Percentiles rank a stretch among this genome's conserved stretches.
Evolutionary conservation across 345 rosid genomes (phyloP).

Genomic region (Hevea brasiliensis): DNA sequence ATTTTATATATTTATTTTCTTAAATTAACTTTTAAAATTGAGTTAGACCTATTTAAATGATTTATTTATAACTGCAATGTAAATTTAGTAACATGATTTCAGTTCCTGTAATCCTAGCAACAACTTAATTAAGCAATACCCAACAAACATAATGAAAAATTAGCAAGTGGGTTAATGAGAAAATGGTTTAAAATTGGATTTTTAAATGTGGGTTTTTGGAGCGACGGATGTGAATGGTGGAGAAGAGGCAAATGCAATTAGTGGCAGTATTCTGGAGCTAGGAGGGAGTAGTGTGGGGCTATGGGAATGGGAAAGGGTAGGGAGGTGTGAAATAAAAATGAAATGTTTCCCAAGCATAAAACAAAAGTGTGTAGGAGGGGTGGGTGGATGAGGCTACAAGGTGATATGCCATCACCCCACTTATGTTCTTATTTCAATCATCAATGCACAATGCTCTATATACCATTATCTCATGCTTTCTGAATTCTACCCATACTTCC

Average conservation of each 20-base stretch:
- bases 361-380: slow-evolving; percentile 53
- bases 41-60: no score
- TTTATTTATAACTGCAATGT: no score
- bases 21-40: no score
- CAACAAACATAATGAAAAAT: background rate
- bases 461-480: slow-evolving; percentile 34
- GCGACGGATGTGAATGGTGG: slow-evolving; percentile 22
- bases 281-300: background rate
- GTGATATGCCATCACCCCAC: slow-evolving; percentile 52
- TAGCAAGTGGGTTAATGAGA: slow-evolving; percentile 24
- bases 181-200: background rate
- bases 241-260: slow-evolving; percentile 12
- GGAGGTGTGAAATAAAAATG: slow-evolving; percentile 35
- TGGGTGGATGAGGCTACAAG: slow-evolving; percentile 50
- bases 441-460: slow-evolving; percentile 50
- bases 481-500: slow-evolving; percentile 48
- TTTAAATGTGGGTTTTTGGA: background rate
- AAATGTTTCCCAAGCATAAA: slow-evolving; percentile 58
- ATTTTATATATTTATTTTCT: no score
- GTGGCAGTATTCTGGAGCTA: slow-evolving; percentile 13
- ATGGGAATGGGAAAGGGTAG: slow-evolving; percentile 34
- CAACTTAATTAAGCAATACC: background rate
- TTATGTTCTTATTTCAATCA: slow-evolving; percentile 51
- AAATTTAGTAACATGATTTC: slow-evolving; percentile 24
- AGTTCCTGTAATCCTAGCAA: slow-evolving; percentile 43